Conservation (phyloP, 75 land plant species). For the Azolla pinnata region DNA sequence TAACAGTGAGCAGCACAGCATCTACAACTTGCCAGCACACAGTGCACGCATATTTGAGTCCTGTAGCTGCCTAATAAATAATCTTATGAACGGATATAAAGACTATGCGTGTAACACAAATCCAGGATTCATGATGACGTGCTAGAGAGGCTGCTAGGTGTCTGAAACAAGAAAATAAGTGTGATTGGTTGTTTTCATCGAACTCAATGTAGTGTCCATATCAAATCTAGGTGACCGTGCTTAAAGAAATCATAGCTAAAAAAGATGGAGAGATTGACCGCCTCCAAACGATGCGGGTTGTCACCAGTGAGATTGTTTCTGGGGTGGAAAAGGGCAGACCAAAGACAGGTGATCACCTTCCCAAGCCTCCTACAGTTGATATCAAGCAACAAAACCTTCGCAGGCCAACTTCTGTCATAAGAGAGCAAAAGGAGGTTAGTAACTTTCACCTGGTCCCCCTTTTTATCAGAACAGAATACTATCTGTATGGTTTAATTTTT, state of each 20-base stretch:
- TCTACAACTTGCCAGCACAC: too few relatives aligned
- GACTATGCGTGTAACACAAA: neutral
- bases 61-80: neutral
- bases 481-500: too few relatives aligned
- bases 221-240: constrained; percentile 43
- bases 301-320: neutral
- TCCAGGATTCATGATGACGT: neutral
- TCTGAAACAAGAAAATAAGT: too few relatives aligned
- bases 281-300: constrained; percentile 32
- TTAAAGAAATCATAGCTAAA: constrained; percentile 57
- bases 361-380: neutral
- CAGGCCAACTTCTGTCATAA: neutral
- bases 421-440: constrained; percentile 1
- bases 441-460: too few relatives aligned
- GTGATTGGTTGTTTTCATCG: neutral
- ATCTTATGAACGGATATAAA: neutral
- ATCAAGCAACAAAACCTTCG: neutral
- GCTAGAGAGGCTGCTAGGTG: too few relatives aligned
- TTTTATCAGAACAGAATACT: too few relatives aligned
- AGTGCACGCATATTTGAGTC: too few relatives aligned
- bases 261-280: constrained; percentile 76
- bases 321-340: neutral
- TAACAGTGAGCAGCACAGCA: too few relatives aligned
- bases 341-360: neutral
- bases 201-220: neutral